Conservation (phyloP, 1,139 yeast species). For the Barnettozyma hawaiiensis region DNA sequence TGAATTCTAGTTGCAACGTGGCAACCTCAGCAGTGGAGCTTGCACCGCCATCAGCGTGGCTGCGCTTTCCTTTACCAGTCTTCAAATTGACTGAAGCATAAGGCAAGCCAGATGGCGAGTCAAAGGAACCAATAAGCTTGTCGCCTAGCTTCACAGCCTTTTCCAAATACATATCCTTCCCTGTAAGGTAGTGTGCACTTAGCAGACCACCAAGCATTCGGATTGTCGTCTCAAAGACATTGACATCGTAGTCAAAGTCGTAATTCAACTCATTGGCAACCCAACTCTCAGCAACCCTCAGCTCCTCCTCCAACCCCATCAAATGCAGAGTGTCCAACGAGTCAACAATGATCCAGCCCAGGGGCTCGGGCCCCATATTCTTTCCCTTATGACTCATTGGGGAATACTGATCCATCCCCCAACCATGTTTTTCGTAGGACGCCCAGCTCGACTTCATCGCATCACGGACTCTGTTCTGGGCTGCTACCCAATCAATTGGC, state of each 20-base stretch:
- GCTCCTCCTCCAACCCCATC: conserved; percentile 70
- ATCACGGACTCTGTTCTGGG: conserved; percentile 49
- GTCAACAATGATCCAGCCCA: conserved; percentile 96
- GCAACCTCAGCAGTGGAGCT: conserved; percentile 89
- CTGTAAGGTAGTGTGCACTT: conserved; percentile 71
- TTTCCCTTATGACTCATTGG: conserved; percentile 59
- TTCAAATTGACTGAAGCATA: conserved; percentile 71
- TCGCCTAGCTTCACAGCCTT: conserved; percentile 73
- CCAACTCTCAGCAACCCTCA: conserved; percentile 67
- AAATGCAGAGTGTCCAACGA: conserved; percentile 77
- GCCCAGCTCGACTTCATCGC: conserved; percentile 78
- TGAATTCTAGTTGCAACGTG: conserved; percentile 83
- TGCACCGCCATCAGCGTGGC: conserved; percentile 64
- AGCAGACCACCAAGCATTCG: conserved; percentile 90
- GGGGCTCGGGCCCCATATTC: conserved; percentile 76
- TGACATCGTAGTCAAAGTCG: conserved; percentile 69
- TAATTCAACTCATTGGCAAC: conserved; percentile 53
- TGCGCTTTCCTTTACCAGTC: conserved; percentile 53
- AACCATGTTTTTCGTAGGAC: conserved; percentile 69
- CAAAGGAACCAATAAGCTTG: conserved; percentile 58
- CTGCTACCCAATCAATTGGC: conserved; percentile 30
- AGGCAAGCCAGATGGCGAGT: conserved; percentile 63
- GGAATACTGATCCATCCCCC: conserved; percentile 72
- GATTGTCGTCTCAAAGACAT: conserved; percentile 88
- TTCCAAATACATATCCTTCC: conserved; percentile 65